Conservation (phyloP, 257 asterid genomes). For the Handroanthus guayacan region DNA sequence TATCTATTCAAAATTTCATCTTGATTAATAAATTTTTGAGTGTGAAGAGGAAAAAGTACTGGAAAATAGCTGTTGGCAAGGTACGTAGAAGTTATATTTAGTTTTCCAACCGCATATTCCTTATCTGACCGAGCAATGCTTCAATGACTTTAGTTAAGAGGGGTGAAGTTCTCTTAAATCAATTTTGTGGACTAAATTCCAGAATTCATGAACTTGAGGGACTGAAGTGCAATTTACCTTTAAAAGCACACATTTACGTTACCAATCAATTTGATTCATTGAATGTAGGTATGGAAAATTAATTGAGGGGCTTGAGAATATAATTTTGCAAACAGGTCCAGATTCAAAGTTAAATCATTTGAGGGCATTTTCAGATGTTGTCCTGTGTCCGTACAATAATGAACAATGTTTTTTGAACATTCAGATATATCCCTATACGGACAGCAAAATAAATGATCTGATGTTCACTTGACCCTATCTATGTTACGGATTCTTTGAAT, state of each 20-base stretch:
- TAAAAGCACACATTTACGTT: too few relatives aligned
- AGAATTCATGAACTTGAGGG: background rate
- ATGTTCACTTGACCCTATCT: conserved; percentile 16
- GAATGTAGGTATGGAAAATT: conserved; percentile 30
- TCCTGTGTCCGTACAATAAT: conserved; percentile 60
- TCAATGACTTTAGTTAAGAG: too few relatives aligned
- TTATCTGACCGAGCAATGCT: too few relatives aligned
- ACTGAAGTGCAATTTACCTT: background rate
- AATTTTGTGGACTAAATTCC: too few relatives aligned
- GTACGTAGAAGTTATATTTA: too few relatives aligned
- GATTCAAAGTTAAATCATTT: conserved; percentile 47
- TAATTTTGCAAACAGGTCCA: conserved; percentile 49
- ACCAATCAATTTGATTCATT: conserved; percentile 38
- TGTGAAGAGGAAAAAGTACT: too few relatives aligned
- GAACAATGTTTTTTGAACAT: conserved; percentile 30
- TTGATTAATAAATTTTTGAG: too few relatives aligned
- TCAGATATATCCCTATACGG: conserved; percentile 1
- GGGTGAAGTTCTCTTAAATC: too few relatives aligned
- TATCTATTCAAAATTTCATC: too few relatives aligned
- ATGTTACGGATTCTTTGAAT: conserved; percentile 34
- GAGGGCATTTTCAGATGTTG: conserved; percentile 34
- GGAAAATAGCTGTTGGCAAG: too few relatives aligned
- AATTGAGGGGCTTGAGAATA: background rate
- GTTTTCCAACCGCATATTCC: too few relatives aligned
- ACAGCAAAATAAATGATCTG: conserved; percentile 2